Evolutionary conservation across 139 green algal genomes (phyloP), one percentile per base, ranked within the genome.

Genomic region (Parachlorella kessleri): DNA sequence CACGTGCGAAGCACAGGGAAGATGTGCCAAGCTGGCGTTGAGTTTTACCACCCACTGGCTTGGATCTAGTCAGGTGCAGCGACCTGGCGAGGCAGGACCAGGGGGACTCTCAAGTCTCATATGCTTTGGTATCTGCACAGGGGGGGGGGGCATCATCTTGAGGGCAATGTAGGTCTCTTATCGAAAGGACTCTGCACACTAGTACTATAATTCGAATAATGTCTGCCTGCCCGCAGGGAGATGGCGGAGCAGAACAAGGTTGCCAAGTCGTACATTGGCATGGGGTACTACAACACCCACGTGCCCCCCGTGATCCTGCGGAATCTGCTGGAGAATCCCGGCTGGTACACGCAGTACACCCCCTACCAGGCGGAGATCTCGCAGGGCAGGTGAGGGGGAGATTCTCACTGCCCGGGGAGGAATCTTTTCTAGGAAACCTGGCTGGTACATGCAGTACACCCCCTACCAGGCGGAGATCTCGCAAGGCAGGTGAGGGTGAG

Each of bases 281-380:
- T 98, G 94, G 97, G 97, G 54, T 99, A 99, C 91, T 96, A 99
- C 86, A 88, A 88, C 84, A 98, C 95, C 2, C 87, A 96, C 82
- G 67, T 96, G 35, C 97, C 97, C 6, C 82, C 92, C 18, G 97
- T 99, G 59, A 99, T 99, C 84, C 90, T 96, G 80, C 90, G 97
- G 73, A 99, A 99, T 87, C 83, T 99, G 71, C 92, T 99, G 83
- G 97, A 99, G 88, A 99, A 99, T 89, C 97, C 97, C 9, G 97
- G 97, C 23, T 99, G 97, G 97, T 99, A 99, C 95, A 99, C 97
- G 1, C 97, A 99, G 90, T 99, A 99, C 92, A 99, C 97, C 21
- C 97, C 97, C 40, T 99, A 99, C 92, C 97, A 99, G 90, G 92
- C 95, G 36, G 94, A 98, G 84, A 98, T 98, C 75, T 87, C 92